These are phyloP conservation scores for Rhodotorula sp. DNA, from an alignment of 1,284 basidiomycete genomes.

Conservation along the genomic window DNA sequence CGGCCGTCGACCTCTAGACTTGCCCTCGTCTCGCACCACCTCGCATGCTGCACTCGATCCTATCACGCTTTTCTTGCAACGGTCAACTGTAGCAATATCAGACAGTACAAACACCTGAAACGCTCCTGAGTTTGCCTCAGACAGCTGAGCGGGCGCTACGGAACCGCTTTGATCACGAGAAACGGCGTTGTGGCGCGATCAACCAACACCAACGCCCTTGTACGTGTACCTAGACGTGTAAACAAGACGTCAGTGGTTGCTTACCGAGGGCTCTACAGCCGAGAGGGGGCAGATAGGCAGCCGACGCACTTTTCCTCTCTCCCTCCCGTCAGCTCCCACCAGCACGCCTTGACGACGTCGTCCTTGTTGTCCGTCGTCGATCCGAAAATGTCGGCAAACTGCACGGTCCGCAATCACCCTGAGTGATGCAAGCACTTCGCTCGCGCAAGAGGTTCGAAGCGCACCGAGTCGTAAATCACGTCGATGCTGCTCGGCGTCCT, in stretches of 20 bases:
- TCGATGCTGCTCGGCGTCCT: conserved; percentile 32
- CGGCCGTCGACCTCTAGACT: conserved; percentile 19
- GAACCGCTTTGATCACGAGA: too few relatives aligned
- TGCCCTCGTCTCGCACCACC: neutral
- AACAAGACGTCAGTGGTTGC: neutral
- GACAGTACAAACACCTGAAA: too few relatives aligned
- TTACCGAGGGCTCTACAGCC: too few relatives aligned
- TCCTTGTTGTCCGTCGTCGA: conserved; percentile 32
- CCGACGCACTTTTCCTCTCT: conserved; percentile 15
- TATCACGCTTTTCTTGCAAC: neutral
- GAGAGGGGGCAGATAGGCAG: neutral
- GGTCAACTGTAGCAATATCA: too few relatives aligned
- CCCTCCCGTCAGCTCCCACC: conserved; percentile 34
- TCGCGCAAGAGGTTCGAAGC: too few relatives aligned
- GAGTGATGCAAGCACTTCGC: too few relatives aligned
- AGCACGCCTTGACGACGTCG: conserved; percentile 23
- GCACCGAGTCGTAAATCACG: conserved; percentile 25
- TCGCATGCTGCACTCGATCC: neutral
- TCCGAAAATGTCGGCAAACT: conserved; percentile 26
- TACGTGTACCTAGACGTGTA: conserved; percentile 1
- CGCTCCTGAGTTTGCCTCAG: too few relatives aligned
- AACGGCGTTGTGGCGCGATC: neutral
- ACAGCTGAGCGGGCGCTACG: too few relatives aligned
- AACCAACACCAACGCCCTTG: neutral
- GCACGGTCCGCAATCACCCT: neutral